Percentiles rank a stretch among this genome's conserved stretches.
These are phyloP conservation scores for Colletotrichum sp. DNA, from an alignment of 2,329 filamentous ascomycete genomes.

Conservation along the genomic window DNA sequence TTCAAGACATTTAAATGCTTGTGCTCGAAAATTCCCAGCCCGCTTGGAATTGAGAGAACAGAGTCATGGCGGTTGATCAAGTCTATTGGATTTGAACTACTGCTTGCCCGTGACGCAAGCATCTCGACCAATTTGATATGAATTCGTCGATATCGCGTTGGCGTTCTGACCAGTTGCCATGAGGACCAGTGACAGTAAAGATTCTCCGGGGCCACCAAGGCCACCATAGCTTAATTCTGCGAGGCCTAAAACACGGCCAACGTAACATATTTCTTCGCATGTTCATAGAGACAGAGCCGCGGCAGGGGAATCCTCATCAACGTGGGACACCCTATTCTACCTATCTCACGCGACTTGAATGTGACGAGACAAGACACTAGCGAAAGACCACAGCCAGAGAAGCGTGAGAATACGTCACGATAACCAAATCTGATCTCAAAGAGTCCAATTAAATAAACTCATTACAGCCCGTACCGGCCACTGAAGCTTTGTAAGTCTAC, in stretches of 20 bases:
- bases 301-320: background rate
- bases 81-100: background rate
- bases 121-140: background rate
- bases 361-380: background rate
- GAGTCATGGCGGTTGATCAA: background rate
- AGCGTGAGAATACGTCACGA: background rate
- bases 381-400: background rate
- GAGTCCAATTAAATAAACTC: slow-evolving; percentile 3
- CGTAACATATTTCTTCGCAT: background rate
- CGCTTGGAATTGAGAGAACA: background rate
- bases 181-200: background rate
- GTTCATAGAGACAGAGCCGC: background rate
- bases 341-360: background rate
- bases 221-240: background rate
- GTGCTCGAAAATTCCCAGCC: background rate
- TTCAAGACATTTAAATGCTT: background rate
- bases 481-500: slow-evolving; percentile 6
- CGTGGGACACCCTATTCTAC: background rate
- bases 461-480: background rate
- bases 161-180: background rate
- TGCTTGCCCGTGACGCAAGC: too few species aligned
- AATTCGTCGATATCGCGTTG: background rate
- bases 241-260: background rate
- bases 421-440: background rate
- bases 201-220: background rate